Evolutionary conservation across 1,139 yeast species (phyloP).

Genomic region (Sugiyamaella grinbergsii): DNA sequence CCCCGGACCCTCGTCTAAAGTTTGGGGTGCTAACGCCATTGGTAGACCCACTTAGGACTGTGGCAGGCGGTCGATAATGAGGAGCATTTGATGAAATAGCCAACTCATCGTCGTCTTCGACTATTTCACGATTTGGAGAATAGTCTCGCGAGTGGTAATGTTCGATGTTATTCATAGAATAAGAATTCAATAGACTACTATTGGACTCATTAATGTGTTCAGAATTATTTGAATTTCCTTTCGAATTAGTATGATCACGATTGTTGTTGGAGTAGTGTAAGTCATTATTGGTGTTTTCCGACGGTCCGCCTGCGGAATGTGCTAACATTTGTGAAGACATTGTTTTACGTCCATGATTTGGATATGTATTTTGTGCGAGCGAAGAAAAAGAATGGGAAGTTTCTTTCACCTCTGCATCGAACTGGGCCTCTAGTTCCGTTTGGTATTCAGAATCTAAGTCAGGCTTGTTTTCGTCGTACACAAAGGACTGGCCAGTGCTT

Average conservation of each 20-base stretch:
- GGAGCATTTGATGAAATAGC: neutral
- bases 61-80: neutral
- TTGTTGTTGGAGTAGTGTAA: neutral
- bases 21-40: neutral
- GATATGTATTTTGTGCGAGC: neutral
- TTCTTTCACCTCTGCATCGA: slow-evolving; percentile 2
- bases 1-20: too few relatives aligned
- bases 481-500: neutral
- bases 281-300: neutral
- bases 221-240: neutral
- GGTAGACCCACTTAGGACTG: neutral
- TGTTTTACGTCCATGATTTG: neutral
- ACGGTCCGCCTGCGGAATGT: slow-evolving; percentile 5
- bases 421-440: slow-evolving; percentile 11
- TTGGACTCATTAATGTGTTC: neutral
- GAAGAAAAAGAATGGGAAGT: neutral
- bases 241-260: neutral
- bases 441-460: slow-evolving; percentile 10
- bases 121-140: too few relatives aligned
- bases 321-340: neutral
- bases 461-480: slow-evolving; percentile 1
- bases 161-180: neutral
- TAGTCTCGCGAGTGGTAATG: neutral
- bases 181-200: neutral
- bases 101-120: neutral